Evolutionary conservation across 345 rosid species (phyloP).

Genomic region (Sonneratia caseolaris): DNA sequence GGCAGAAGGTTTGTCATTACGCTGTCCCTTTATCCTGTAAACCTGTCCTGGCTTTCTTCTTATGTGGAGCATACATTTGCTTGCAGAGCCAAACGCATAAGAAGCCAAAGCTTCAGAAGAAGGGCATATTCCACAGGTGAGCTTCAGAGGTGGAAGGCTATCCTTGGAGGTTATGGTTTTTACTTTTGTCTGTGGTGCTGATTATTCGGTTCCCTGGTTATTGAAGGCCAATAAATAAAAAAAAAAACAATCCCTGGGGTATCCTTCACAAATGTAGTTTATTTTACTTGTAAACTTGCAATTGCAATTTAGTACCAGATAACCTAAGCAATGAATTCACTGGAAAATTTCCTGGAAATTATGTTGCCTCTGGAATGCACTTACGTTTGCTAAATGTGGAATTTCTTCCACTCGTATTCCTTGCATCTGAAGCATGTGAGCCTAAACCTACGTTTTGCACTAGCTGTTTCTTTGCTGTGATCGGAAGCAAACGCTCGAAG

Average conservation of each 20-base stretch:
- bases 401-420: neutral
- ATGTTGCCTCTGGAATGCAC: neutral
- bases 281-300: neutral
- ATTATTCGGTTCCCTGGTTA: neutral
- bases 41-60: neutral
- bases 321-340: neutral
- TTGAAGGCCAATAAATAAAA: neutral
- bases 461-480: too few relatives aligned
- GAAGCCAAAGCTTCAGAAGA: conserved; percentile 63
- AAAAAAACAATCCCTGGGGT: too few relatives aligned
- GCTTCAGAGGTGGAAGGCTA: neutral
- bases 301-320: neutral
- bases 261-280: neutral
- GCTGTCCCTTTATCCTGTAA: neutral
- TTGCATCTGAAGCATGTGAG: too few relatives aligned
- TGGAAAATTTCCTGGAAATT: neutral
- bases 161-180: neutral
- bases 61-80: neutral
- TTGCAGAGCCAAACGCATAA: conserved; percentile 55
- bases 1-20: conserved; percentile 44
- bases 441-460: too few relatives aligned
- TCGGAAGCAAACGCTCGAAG: too few relatives aligned
- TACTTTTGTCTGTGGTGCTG: neutral
- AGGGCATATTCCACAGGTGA: conserved; percentile 78
- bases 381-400: neutral